Base-by-base conservation (phyloP, 2,329 filamentous ascomycete species). In the Hymenoscyphus scutula region DNA sequence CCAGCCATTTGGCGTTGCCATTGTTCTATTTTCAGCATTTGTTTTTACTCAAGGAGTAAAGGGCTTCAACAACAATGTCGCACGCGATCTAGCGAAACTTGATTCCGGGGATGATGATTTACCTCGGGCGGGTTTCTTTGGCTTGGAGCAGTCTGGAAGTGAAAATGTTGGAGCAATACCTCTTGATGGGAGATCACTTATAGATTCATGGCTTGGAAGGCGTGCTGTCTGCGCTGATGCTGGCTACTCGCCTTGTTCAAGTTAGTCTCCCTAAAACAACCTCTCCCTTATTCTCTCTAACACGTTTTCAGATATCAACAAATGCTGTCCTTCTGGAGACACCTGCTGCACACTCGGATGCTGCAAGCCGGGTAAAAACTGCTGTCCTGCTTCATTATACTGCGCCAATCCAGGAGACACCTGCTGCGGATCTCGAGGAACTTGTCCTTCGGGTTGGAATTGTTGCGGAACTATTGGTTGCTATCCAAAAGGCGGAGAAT, bases 181-280 rank as follows among this genome's bases (percentile, higher is more conserved):
- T 25, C 63, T 65, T 23, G 57, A 53, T 48, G 63, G 60, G 23
- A 60, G 60, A 60, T 58, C 38, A n/a, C 48, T 65, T 5, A 53
- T 65, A 45, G 54, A 27, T 38, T 65, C 60, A 23, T 65, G 63
- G 63, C 53, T 62, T 15, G 63, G 60, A 51, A 65, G 62, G 32
- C 60, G 63, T 5, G 53, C 38, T 3, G 41, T 23, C 19, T 62
- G 63, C 19, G 38, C 55, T 13, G 25, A 59, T 51, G 23, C 61
- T 53, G 61, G 61, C 27, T 53, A 63, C 32, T 59, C 58, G 27
- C 58, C 58, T 51, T 63, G 61, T 38, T 19, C 45, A 41, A 56
- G 64, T 63, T 30, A 27, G 61, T 61, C 53, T n/a, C n/a, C n/a
- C n/a, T 19, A 25, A 19, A 27, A 7, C 41, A 32, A 15, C 27